Conservation (phyloP, 805 yeast species). For the Brettanomyces nanus region DNA sequence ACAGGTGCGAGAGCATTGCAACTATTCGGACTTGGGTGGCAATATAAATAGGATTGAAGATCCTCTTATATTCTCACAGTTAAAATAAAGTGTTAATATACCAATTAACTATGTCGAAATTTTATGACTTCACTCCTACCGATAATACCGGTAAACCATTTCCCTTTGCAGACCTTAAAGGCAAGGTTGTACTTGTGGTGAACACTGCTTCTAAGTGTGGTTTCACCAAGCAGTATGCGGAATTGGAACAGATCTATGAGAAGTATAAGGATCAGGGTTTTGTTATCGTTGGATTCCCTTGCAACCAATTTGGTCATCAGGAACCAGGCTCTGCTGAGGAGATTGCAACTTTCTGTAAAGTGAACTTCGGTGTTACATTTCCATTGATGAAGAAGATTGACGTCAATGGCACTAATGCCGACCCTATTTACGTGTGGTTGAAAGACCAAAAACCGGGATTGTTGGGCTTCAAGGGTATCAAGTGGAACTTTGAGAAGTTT, state of each 20-base stretch:
- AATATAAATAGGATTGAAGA: no score
- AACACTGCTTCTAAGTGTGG: conserved; percentile 86
- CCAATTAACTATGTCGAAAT: conserved; percentile 40
- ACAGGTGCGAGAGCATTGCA: no score
- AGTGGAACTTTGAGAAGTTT: conserved; percentile 59
- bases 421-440: conserved; percentile 72
- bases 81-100: no score
- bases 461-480: conserved; percentile 61
- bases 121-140: conserved; percentile 61
- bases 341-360: conserved; percentile 62
- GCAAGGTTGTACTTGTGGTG: conserved; percentile 76
- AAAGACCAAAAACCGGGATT: conserved; percentile 52
- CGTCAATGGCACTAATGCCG: conserved; percentile 78
- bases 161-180: conserved; percentile 55
- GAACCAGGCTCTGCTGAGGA: conserved; percentile 66
- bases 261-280: conserved; percentile 59
- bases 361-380: conserved; percentile 87
- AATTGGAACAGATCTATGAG: conserved; percentile 58
- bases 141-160: conserved; percentile 53
- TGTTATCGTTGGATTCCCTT: conserved; percentile 76
- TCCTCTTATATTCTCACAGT: no score
- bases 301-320: conserved; percentile 82
- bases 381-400: conserved; percentile 81
- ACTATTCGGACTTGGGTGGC: no score
- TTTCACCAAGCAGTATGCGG: conserved; percentile 69